Evolutionary conservation across 2,329 filamentous ascomycete species (phyloP), one percentile per base, ranked within the genome.

Genomic region (Talaromyces sp.): DNA sequence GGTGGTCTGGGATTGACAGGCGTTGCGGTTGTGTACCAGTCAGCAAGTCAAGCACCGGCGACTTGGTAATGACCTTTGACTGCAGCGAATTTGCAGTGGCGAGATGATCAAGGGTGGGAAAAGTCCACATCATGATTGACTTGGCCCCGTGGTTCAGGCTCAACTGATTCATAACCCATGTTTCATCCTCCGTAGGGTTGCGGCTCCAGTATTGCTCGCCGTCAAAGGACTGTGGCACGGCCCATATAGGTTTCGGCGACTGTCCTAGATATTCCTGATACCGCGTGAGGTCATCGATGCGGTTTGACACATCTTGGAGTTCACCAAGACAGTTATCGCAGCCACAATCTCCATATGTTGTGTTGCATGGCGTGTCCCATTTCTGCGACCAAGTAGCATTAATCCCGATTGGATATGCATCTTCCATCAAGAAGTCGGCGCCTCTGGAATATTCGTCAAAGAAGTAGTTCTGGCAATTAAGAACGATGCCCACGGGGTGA

Each of bases 81-180:
- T 61, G 59, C 51, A 58, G 10, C 51, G 59, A 61, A 29, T 61
- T 61, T 5, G 59, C 59, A 10, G 29, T 29, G 4, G 59, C 59
- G 17, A 61, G 27, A 43, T 51, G 38, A 32, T 55, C 59, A 9
- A 38, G 9, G 6, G 59, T 58, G 13, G 59, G 59, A 6, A 58
- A 61, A 4, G 55, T 52, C 59, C 59, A 61, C 13, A 58, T 29
- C 59, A 61, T 61, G 7, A 61, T 61, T 1, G 59, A 61, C 14
- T 61, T 61, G 13, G 59, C 59, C n/a, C 55, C 55, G n/a, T 61
- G 59, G 7, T 61, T 61, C n/a, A 61, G 17, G 2, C 50, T 53
- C 32, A 61, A 41, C 11, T 61, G 59, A 17, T 61, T 61, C 59
- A 61, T 61, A 1, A 61, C 59, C 59, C 59, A 61, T 17, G 59